Evolutionary conservation across 2,329 filamentous ascomycete genomes (phyloP).

Genomic region (Penicillium sp.): DNA sequence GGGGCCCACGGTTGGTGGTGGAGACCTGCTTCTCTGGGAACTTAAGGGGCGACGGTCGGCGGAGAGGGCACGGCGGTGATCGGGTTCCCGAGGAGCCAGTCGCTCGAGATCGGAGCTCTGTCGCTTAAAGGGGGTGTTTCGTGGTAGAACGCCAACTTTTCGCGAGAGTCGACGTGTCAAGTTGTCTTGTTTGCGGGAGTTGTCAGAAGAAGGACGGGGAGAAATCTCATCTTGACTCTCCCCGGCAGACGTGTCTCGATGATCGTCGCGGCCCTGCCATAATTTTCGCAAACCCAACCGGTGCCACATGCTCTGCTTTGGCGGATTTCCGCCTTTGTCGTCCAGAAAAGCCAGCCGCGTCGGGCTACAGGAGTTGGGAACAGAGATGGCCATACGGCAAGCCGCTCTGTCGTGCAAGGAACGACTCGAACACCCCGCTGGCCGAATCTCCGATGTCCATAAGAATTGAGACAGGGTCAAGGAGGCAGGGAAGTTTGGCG

Average conservation of each 20-base stretch:
- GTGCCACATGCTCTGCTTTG: slow-evolving; percentile 50
- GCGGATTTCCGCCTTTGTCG: slow-evolving; percentile 30
- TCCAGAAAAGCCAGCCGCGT: slow-evolving; percentile 38
- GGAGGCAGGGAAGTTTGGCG: neutral
- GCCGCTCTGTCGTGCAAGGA: slow-evolving; percentile 32
- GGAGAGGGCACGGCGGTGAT: slow-evolving; percentile 67
- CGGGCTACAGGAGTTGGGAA: slow-evolving; percentile 39
- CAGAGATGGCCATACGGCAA: slow-evolving; percentile 45
- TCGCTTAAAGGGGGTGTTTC: slow-evolving; percentile 75
- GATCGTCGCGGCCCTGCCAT: slow-evolving; percentile 43
- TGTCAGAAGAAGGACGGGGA: slow-evolving; percentile 22
- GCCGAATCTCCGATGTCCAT: slow-evolving; percentile 37
- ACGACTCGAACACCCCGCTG: slow-evolving; percentile 38
- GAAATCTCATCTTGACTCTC: slow-evolving; percentile 18
- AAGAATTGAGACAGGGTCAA: slow-evolving; percentile 30
- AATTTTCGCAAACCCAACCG: slow-evolving; percentile 44
- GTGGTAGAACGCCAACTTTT: slow-evolving; percentile 71
- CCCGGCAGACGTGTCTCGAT: slow-evolving; percentile 33
- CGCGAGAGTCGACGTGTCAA: slow-evolving; percentile 40
- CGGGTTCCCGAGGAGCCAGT: slow-evolving; percentile 64
- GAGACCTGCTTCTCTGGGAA: slow-evolving; percentile 46
- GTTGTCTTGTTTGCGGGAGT: slow-evolving; percentile 30
- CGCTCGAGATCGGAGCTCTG: slow-evolving; percentile 80
- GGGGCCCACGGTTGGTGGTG: slow-evolving; percentile 39
- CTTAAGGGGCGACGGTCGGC: slow-evolving; percentile 48